phyloP scores from a whole-genome alignment of 495 filamentous ascomycete genomes.

The Lasiosphaeria hispida region DNA sequence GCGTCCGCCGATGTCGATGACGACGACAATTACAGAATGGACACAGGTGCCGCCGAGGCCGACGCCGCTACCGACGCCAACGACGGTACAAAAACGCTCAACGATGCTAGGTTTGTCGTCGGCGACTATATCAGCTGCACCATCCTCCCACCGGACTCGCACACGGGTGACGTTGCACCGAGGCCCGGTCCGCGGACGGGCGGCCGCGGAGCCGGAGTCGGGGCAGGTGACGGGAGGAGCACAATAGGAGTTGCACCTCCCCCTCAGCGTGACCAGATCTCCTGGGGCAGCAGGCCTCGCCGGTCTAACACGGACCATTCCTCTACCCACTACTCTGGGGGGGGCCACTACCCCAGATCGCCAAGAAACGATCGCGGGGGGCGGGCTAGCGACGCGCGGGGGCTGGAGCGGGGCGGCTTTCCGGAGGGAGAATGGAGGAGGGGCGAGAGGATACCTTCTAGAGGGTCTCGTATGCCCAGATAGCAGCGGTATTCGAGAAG shows the following conservation, averaged over 20 bases:
- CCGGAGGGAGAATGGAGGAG: slow-evolving; percentile 59
- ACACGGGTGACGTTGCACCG: slow-evolving; percentile 69
- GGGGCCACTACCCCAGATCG: not conserved
- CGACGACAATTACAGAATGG: slow-evolving; percentile 48
- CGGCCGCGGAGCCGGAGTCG: slow-evolving; percentile 36
- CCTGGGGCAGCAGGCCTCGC: too few relatives aligned
- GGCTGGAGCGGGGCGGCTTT: slow-evolving; percentile 33
- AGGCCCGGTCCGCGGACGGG: slow-evolving; percentile 36
- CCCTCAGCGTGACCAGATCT: too few relatives aligned
- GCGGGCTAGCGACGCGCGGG: slow-evolving; percentile 7
- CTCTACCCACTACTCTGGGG: not conserved
- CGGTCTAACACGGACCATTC: too few relatives aligned
- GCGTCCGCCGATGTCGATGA: slow-evolving; percentile 23
- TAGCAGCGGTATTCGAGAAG: not conserved
- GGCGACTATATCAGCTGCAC: slow-evolving; percentile 85
- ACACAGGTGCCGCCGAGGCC: slow-evolving; percentile 11
- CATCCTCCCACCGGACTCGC: slow-evolving; percentile 66
- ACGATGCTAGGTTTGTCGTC: slow-evolving; percentile 75
- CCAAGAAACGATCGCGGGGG: slow-evolving; percentile 2
- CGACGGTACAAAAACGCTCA: slow-evolving; percentile 63
- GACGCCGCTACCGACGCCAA: not conserved
- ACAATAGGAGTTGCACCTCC: too few relatives aligned
- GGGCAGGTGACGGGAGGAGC: slow-evolving; percentile 10
- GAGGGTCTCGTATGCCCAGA: slow-evolving; percentile 35
- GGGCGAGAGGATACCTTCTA: slow-evolving; percentile 53